Evolutionary conservation across 306 rosid species (phyloP).

Genomic region (Gynostemma pentaphyllum): DNA sequence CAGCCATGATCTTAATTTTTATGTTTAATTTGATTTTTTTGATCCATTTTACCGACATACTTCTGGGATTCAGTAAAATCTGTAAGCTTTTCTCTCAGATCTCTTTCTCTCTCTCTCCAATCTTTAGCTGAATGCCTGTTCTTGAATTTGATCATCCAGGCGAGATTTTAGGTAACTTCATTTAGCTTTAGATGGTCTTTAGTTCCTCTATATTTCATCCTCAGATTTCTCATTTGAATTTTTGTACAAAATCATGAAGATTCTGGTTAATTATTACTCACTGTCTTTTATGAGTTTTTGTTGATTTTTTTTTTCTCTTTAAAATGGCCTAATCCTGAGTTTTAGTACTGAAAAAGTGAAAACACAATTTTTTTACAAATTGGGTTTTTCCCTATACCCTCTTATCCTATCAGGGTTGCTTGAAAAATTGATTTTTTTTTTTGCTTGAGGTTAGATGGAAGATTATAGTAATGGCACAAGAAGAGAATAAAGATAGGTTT

Average conservation of each 20-base stretch:
- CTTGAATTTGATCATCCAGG: not conserved
- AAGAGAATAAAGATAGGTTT: constrained; percentile 29
- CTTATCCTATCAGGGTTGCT: constrained; percentile 17
- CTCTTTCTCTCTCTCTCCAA: not conserved
- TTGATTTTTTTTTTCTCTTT: not conserved
- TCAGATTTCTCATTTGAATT: not conserved
- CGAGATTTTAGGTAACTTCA: not conserved
- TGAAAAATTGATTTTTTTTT: constrained; percentile 14
- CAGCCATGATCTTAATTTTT: no score
- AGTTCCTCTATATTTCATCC: not conserved
- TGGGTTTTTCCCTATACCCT: constrained; percentile 6
- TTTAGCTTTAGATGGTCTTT: not conserved
- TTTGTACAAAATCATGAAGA: not conserved
- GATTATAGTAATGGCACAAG: constrained; percentile 39
- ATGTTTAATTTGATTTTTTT: not conserved
- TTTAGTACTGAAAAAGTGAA: not conserved
- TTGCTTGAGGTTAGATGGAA: constrained; percentile 23
- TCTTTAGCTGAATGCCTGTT: not conserved
- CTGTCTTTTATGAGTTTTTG: not conserved
- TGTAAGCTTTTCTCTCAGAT: constrained; percentile 14
- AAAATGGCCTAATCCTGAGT: no score
- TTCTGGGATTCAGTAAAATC: constrained; percentile 40
- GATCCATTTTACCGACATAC: constrained; percentile 38
- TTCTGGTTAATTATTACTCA: not conserved
- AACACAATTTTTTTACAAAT: not conserved